phyloP scores from a whole-genome alignment of 371 early-diverging fungal genomes.

The Choanephora cucurbitarum region DNA sequence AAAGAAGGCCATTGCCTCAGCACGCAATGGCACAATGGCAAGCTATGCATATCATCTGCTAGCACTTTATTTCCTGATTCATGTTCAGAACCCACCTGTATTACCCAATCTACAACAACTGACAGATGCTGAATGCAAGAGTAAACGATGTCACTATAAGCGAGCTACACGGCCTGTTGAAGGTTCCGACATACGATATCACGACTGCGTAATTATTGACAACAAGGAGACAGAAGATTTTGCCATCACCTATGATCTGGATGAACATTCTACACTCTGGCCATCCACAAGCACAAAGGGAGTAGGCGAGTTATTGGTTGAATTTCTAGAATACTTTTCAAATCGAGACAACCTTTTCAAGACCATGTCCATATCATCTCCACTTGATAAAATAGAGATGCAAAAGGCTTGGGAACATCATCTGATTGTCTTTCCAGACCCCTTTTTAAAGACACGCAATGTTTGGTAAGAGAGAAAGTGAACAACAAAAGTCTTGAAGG shows the following conservation, averaged over 20 bases:
- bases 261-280: constrained; percentile 14
- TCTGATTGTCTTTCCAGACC: constrained; percentile 7
- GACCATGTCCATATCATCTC: constrained; percentile 49
- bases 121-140: neutral
- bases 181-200: neutral
- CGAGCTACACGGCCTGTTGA: neutral
- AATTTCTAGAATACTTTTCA: constrained; percentile 60
- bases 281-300: constrained; percentile 46
- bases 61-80: constrained; percentile 20
- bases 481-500: neutral
- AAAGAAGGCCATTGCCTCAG: constrained; percentile 49
- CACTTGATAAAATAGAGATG: constrained; percentile 37
- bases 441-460: constrained; percentile 9
- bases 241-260: neutral
- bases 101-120: constrained; percentile 17
- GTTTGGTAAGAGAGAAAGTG: constrained; percentile 11
- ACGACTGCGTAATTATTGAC: constrained; percentile 8
- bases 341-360: constrained; percentile 50
- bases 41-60: constrained; percentile 23
- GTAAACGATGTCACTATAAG: neutral
- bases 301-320: constrained; percentile 54
- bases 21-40: constrained; percentile 12
- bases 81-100: constrained; percentile 6
- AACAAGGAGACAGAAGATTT: neutral
- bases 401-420: neutral